These are phyloP conservation scores for Fistulinella prunicolor DNA, from an alignment of 768 basidiomycete genomes.

Conservation along the genomic window DNA sequence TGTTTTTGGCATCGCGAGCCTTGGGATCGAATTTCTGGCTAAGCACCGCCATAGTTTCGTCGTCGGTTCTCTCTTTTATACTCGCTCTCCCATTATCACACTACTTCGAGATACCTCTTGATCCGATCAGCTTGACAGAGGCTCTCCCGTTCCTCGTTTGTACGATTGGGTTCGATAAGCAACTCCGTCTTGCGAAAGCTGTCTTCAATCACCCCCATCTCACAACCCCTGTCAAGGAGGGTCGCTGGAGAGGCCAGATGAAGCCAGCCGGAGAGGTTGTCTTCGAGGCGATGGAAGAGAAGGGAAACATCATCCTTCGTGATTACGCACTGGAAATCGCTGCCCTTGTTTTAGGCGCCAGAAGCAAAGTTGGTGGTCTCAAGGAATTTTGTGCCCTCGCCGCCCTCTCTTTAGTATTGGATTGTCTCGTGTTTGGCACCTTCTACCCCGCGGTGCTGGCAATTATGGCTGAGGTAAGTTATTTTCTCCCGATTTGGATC, in stretches of 20 bases:
- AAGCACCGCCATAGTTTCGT: constrained; percentile 69
- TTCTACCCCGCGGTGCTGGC: constrained; percentile 87
- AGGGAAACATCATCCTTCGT: constrained; percentile 80
- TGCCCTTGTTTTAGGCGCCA: constrained; percentile 84
- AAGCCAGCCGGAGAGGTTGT: constrained; percentile 84
- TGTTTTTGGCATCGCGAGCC: constrained; percentile 83
- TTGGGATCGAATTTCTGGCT: constrained; percentile 78
- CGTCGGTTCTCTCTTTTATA: constrained; percentile 79
- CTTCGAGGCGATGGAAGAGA: constrained; percentile 74
- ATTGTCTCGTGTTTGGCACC: constrained; percentile 85
- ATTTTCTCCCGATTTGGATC: constrained; percentile 10
- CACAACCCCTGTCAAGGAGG: constrained; percentile 37
- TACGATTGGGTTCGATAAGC: constrained; percentile 98
- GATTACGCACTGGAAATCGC: constrained; percentile 93
- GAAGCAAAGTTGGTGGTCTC: constrained; percentile 82
- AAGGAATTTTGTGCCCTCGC: constrained; percentile 95
- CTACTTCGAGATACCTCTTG: constrained; percentile 80
- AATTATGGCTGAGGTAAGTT: constrained; percentile 90
- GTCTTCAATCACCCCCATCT: constrained; percentile 83
- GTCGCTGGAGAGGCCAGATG: constrained; percentile 43
- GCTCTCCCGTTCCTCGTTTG: constrained; percentile 97
- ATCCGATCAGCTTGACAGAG: constrained; percentile 90
- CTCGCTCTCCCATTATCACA: constrained; percentile 75
- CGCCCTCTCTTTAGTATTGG: constrained; percentile 79
- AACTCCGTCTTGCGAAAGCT: constrained; percentile 83